Evolutionary conservation across 306 rosid genomes (phyloP), one percentile per base, ranked within the genome.

Genomic region (Rubus parviflorus): DNA sequence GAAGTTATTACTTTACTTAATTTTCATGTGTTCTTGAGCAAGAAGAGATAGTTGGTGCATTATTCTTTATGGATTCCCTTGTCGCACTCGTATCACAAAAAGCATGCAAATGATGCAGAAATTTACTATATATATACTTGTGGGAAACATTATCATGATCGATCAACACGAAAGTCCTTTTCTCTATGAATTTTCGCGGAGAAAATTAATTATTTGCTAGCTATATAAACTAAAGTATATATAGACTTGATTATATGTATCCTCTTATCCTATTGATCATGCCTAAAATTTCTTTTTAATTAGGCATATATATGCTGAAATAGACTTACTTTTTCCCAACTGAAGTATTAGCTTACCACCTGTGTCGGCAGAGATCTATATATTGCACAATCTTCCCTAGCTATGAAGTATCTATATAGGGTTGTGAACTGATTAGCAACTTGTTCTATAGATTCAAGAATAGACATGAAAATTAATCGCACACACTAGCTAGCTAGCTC

Each of bases 31-130:
- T 54, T 52, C 22, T n/a, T 53, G 9, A 17, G 57, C 2, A 19
- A 43, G 25, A 20, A 30, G 41, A 5, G 13, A 25, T 0, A 5
- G n/a, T 30, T 30, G 42, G n/a, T 62, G 19, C 49, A 74, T 58
- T 35, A 23, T 73, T 82, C 83, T 49, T 77, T 75, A 45, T 47
- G 42, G 88, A 81, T 79, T 81, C 86, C 80, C 63, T 83, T 83
- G 72, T 54, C 77, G 72, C 30, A 61, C 41, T 61, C 66, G 66
- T 81, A 61, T 68, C 7, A 38, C 25, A 30, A n/a, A 62, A 68
- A 52, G 47, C 60, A 42, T 56, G 51, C 54, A 80, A 13, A 8
- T 81, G 79, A 81, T 75, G 20, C 52, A 62, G 41, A 79, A 73
- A 75, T 75, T 69, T 79, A 70, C 77, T 62, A 51, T 49, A 49